These are phyloP conservation scores for Cystobasidiaceae sp. DNA, from an alignment of 1,284 basidiomycete genomes.

Conservation along the genomic window DNA sequence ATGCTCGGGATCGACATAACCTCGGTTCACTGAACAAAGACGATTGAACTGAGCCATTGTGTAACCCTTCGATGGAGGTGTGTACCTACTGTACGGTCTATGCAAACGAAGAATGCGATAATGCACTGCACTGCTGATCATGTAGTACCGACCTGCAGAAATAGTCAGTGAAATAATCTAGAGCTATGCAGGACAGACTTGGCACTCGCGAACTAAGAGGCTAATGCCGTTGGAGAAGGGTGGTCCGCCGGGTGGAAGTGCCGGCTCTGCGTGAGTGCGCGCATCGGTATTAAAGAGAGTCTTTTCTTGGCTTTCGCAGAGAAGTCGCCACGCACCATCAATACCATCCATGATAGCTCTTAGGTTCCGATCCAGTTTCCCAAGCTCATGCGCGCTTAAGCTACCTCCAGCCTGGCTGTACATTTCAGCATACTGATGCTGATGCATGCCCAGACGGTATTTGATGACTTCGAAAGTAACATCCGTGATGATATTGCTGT, in stretches of 20 bases:
- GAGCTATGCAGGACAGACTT: not conserved
- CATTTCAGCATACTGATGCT: not conserved
- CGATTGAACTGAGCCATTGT: not conserved
- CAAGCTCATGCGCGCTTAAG: not conserved
- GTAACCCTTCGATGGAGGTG: not conserved
- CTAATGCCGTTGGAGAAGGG: slow-evolving; percentile 5
- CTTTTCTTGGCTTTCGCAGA: not conserved
- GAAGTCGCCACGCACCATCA: not conserved
- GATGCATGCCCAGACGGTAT: not conserved
- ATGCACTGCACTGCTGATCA: slow-evolving; percentile 5
- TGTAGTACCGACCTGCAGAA: not conserved
- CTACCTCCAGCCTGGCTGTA: not conserved
- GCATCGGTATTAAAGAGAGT: not conserved
- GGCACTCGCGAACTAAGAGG: not conserved
- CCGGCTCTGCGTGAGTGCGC: not conserved
- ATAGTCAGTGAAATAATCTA: not conserved
- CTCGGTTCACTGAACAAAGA: not conserved
- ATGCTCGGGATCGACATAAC: not conserved
- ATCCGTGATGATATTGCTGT: not conserved
- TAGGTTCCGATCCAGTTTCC: not conserved
- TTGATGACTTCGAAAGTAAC: slow-evolving; percentile 9
- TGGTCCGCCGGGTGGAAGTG: not conserved
- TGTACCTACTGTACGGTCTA: slow-evolving; percentile 2
- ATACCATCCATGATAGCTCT: not conserved
- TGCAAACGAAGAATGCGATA: not conserved